phyloP scores from a whole-genome alignment of 164 flowering plant genomes.

The Sedum album region DNA sequence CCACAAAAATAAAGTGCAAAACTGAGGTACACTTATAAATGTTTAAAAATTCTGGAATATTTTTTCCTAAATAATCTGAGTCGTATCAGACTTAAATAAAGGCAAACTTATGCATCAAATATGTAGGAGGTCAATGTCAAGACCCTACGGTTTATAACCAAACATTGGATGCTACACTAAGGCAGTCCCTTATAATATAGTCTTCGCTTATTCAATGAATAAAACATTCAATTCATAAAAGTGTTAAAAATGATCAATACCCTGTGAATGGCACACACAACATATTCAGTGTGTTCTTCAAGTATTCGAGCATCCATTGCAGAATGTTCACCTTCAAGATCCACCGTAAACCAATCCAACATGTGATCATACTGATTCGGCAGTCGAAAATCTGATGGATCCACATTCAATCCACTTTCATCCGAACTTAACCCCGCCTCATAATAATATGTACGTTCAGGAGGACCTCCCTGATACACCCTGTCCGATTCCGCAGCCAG shows the following conservation, averaged over 20 bases:
- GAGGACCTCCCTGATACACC: constrained; percentile 91
- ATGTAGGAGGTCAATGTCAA: not conserved
- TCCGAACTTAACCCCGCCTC: constrained; percentile 50
- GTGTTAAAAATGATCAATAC: constrained; percentile 29
- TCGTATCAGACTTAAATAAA: not conserved
- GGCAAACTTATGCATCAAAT: not conserved
- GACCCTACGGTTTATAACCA: not conserved
- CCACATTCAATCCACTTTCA: constrained; percentile 35
- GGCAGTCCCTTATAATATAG: not conserved
- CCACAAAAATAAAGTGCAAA: not conserved
- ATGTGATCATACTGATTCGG: constrained; percentile 52
- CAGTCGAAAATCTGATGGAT: constrained; percentile 27
- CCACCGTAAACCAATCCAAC: constrained; percentile 98
- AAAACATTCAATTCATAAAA: not conserved
- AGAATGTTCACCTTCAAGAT: constrained; percentile 99
- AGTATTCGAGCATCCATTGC: constrained; percentile 97
- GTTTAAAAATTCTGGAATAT: not conserved
- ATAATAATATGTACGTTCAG: constrained; percentile 57
- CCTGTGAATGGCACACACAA: constrained; percentile 88
- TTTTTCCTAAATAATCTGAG: not conserved
- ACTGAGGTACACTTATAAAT: not conserved
- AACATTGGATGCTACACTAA: not conserved
- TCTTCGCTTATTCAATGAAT: no score
- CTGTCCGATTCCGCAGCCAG: constrained; percentile 93
- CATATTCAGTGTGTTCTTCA: constrained; percentile 96